Percentiles rank a stretch among this genome's conserved stretches.
Evolutionary conservation across 176 grass and related monocot species (phyloP).

Genomic region (Saccharum spontaneum): DNA sequence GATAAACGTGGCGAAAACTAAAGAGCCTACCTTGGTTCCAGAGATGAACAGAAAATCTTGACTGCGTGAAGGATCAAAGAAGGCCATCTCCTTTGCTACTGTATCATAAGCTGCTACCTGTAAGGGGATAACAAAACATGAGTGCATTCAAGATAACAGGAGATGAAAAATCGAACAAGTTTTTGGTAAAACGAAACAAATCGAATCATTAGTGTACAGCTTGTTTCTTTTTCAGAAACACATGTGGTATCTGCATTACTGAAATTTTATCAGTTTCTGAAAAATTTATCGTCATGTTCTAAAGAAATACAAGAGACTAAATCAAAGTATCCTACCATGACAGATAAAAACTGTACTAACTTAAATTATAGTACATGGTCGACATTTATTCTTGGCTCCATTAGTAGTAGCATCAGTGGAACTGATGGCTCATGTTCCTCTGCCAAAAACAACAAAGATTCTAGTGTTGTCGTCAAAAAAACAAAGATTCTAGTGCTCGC

Average conservation of each 20-base stretch:
- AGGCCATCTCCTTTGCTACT: constrained; percentile 83
- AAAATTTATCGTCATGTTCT: not conserved
- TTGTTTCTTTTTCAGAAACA: not conserved
- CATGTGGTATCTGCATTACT: not conserved
- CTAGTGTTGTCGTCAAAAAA: not conserved
- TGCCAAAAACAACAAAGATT: not conserved
- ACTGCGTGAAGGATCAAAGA: constrained; percentile 86
- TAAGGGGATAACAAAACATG: not conserved
- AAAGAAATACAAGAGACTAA: not conserved
- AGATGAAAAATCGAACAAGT: not conserved
- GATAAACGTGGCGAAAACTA: not conserved
- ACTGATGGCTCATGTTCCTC: not conserved
- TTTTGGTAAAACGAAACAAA: not conserved
- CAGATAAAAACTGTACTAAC: not conserved
- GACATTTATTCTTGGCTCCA: not conserved
- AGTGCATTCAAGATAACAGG: not conserved
- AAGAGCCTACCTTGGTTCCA: constrained; percentile 81
- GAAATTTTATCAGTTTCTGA: not conserved
- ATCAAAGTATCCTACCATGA: not conserved
- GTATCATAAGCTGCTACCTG: constrained; percentile 92
- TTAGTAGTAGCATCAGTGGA: not conserved
- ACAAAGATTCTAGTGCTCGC: not conserved
- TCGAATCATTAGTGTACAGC: not conserved
- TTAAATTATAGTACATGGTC: not conserved
- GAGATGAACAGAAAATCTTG: constrained; percentile 98